Evolutionary conservation across 1,284 basidiomycete species (phyloP).

Genomic region (Ustilago tritici): DNA sequence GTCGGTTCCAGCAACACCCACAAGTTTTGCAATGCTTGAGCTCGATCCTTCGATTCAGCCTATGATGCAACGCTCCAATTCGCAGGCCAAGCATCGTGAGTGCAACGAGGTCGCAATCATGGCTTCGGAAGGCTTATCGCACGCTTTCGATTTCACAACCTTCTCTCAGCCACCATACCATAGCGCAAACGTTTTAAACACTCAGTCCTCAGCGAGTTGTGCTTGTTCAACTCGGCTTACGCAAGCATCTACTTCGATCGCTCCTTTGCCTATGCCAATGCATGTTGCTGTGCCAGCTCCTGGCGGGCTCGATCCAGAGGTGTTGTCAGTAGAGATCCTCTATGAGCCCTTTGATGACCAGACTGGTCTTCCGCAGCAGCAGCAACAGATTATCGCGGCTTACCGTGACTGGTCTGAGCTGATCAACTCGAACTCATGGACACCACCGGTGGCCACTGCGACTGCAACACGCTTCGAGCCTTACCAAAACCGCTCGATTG

Average conservation of each 20-base stretch:
- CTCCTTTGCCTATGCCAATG: background rate
- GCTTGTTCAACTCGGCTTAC: slow-evolving; percentile 12
- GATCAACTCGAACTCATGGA: background rate
- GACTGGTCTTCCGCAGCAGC: background rate
- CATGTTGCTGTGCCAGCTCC: slow-evolving; percentile 18
- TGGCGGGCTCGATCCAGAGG: slow-evolving; percentile 23
- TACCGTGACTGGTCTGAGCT: slow-evolving; percentile 6
- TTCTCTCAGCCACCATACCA: slow-evolving; percentile 5
- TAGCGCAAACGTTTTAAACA: background rate
- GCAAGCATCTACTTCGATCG: slow-evolving; percentile 2
- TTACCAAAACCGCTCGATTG: slow-evolving; percentile 18
- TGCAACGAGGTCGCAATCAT: background rate
- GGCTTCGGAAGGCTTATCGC: slow-evolving; percentile 8
- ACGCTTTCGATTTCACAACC: slow-evolving; percentile 20
- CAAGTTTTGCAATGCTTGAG: slow-evolving; percentile 6
- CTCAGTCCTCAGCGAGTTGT: background rate
- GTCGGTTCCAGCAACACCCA: slow-evolving; percentile 21
- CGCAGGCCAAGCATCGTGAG: background rate
- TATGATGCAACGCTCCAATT: background rate
- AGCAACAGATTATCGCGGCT: background rate
- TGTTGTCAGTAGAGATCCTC: background rate
- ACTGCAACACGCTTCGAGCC: slow-evolving; percentile 12
- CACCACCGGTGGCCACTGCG: background rate
- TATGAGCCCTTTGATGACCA: background rate
- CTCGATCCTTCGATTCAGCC: background rate